Percentiles rank a stretch among this genome's conserved stretches.
Conservation (phyloP, 2,329 filamentous ascomycete genomes). For the Alternaria sp. region DNA sequence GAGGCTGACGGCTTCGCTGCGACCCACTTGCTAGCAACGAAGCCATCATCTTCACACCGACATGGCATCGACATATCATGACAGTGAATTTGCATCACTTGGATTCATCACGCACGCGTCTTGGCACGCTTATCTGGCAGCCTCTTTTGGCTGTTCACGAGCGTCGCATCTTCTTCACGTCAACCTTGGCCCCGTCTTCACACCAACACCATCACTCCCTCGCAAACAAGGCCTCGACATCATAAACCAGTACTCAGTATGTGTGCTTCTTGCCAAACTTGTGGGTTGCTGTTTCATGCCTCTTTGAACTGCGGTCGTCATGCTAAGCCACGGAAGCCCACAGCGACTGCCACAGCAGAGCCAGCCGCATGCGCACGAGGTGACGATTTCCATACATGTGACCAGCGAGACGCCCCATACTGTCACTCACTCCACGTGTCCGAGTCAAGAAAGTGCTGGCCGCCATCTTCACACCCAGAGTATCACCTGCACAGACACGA, state of each 20-base stretch:
- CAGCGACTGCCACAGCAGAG: conserved; percentile 18
- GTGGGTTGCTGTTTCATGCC: conserved; percentile 14
- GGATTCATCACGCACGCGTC: conserved; percentile 10
- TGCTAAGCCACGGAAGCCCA: conserved; percentile 30
- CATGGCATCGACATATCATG: not conserved
- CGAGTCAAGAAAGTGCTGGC: conserved; percentile 9
- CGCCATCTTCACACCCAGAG: conserved; percentile 6
- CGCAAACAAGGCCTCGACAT: conserved; percentile 3
- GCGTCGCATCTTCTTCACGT: conserved; percentile 21
- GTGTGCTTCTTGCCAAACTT: conserved; percentile 23
- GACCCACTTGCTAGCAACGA: conserved; percentile 6
- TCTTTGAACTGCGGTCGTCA: conserved; percentile 18
- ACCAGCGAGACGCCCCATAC: not conserved
- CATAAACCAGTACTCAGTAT: conserved; percentile 18
- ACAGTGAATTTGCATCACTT: not conserved
- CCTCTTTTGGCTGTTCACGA: conserved; percentile 16
- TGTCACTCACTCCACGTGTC: not conserved
- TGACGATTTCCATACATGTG: conserved; percentile 19
- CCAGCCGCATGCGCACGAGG: conserved; percentile 14
- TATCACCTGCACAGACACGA: conserved; percentile 25
- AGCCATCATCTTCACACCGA: conserved; percentile 3
- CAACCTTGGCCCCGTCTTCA: conserved; percentile 20
- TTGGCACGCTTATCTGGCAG: conserved; percentile 21
- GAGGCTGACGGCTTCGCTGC: not conserved
- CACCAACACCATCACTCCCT: not conserved